A percentile compares a stretch with the other conserved stretches of the same genome.
phyloP scores from a whole-genome alignment of 2,329 filamentous ascomycete species.

The Periconia sp. region DNA sequence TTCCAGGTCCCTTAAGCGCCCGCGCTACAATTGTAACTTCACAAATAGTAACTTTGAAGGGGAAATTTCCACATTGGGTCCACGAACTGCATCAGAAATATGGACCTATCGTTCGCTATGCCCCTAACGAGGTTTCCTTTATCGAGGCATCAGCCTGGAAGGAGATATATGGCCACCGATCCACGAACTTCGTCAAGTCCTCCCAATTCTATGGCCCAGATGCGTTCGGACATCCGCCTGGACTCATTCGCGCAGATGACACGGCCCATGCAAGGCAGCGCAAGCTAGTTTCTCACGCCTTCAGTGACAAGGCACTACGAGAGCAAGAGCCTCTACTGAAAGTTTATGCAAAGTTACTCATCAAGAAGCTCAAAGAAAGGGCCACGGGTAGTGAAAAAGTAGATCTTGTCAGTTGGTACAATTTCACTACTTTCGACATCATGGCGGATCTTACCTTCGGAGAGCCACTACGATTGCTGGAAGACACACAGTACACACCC shows the following conservation, averaged over 20 bases:
- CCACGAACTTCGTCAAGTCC: slow-evolving; percentile 38
- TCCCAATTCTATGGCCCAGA: slow-evolving; percentile 39
- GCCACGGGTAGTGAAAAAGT: slow-evolving; percentile 9
- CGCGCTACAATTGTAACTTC: slow-evolving; percentile 32
- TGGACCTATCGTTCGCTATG: slow-evolving; percentile 46
- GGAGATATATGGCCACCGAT: slow-evolving; percentile 48
- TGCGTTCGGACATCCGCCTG: slow-evolving; percentile 28
- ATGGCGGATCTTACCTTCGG: slow-evolving; percentile 40
- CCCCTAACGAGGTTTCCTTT: slow-evolving; percentile 47
- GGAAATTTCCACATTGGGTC: slow-evolving; percentile 20
- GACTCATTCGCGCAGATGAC: slow-evolving; percentile 39
- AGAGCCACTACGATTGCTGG: slow-evolving; percentile 28
- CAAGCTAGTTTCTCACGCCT: slow-evolving; percentile 44
- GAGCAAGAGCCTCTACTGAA: slow-evolving; percentile 45
- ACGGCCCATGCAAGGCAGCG: slow-evolving; percentile 42
- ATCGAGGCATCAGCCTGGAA: slow-evolving; percentile 44
- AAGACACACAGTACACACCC: slow-evolving; percentile 21
- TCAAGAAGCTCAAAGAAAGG: slow-evolving; percentile 41
- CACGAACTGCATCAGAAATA: slow-evolving; percentile 43
- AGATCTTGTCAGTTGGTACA: slow-evolving; percentile 32
- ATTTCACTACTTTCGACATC: slow-evolving; percentile 33
- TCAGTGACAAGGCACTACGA: slow-evolving; percentile 45
- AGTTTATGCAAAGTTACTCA: slow-evolving; percentile 44
- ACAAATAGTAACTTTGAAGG: slow-evolving; percentile 22
- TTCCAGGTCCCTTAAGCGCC: slow-evolving; percentile 45